These are phyloP conservation scores for Gleditsia sinensis DNA, from an alignment of 306 rosid species.

Conservation along the genomic window DNA sequence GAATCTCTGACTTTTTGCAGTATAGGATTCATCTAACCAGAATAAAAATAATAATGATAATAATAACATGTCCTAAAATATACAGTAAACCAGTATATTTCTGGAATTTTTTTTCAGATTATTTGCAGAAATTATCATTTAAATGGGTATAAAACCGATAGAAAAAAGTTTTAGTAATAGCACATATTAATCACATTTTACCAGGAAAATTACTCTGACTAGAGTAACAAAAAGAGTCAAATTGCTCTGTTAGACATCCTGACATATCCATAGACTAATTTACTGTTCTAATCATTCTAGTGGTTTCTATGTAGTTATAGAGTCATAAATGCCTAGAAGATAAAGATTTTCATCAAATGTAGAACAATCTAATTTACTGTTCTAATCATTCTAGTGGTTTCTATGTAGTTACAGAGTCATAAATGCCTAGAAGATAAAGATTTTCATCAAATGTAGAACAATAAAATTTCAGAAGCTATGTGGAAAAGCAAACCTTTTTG, in stretches of 20 bases:
- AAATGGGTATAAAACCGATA: too few species aligned
- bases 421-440: neutral
- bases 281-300: slow-evolving; percentile 12
- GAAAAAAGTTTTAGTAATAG: slow-evolving; percentile 25
- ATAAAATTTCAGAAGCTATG: slow-evolving; percentile 18
- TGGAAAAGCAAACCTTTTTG: slow-evolving; percentile 59
- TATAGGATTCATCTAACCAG: too few species aligned
- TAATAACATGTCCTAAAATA: too few species aligned
- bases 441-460: neutral
- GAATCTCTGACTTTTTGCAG: too few species aligned
- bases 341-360: neutral
- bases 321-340: neutral
- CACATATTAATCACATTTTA: slow-evolving; percentile 17
- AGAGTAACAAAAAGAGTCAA: neutral
- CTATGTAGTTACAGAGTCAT: neutral
- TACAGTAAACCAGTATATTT: too few species aligned
- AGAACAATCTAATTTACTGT: slow-evolving; percentile 17
- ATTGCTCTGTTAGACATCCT: neutral
- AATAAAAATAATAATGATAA: too few species aligned
- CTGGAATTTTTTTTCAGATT: too few species aligned
- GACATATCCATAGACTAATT: slow-evolving; percentile 8
- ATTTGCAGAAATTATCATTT: too few species aligned
- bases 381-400: slow-evolving; percentile 13
- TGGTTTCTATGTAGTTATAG: neutral
- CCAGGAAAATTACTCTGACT: slow-evolving; percentile 6